Evolutionary conservation across 1,284 basidiomycete genomes (phyloP).

Genomic region (Ceratobasidium sp.): DNA sequence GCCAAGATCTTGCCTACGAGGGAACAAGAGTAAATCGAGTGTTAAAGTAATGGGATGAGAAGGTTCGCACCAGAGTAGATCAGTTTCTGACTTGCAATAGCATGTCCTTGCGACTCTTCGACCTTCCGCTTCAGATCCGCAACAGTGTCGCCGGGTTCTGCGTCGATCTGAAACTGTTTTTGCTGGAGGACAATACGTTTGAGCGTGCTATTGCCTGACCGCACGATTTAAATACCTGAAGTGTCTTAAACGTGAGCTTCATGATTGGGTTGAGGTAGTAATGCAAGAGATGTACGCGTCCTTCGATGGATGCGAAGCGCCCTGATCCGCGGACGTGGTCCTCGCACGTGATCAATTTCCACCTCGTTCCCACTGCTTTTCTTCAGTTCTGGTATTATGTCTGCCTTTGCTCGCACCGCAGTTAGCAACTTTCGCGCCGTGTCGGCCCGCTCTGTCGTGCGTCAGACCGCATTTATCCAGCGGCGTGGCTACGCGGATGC

Average conservation of each 20-base stretch:
- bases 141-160: slow-evolving; percentile 81
- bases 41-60: neutral
- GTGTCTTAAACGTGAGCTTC: slow-evolving; percentile 93
- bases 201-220: no score
- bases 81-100: slow-evolving; percentile 85
- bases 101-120: slow-evolving; percentile 78
- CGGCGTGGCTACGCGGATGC: slow-evolving; percentile 90
- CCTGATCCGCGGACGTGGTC: slow-evolving; percentile 23
- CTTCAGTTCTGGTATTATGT: slow-evolving; percentile 29
- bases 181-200: slow-evolving; percentile 70
- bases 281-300: slow-evolving; percentile 38
- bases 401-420: slow-evolving; percentile 38
- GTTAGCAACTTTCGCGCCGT: slow-evolving; percentile 19
- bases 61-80: slow-evolving; percentile 85
- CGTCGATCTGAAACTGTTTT: slow-evolving; percentile 87
- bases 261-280: slow-evolving; percentile 62
- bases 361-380: slow-evolving; percentile 43
- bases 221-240: slow-evolving; percentile 12
- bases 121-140: slow-evolving; percentile 90
- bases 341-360: slow-evolving; percentile 41
- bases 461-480: slow-evolving; percentile 59
- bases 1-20: slow-evolving; percentile 87
- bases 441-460: slow-evolving; percentile 52
- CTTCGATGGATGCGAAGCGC: slow-evolving; percentile 26
- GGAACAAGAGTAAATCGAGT: slow-evolving; percentile 18